Evolutionary conservation across 225 moss, liverwort and hornwort genomes (phyloP), one percentile per base, ranked within the genome.

Genomic region (Thuidium tamariscinum): DNA sequence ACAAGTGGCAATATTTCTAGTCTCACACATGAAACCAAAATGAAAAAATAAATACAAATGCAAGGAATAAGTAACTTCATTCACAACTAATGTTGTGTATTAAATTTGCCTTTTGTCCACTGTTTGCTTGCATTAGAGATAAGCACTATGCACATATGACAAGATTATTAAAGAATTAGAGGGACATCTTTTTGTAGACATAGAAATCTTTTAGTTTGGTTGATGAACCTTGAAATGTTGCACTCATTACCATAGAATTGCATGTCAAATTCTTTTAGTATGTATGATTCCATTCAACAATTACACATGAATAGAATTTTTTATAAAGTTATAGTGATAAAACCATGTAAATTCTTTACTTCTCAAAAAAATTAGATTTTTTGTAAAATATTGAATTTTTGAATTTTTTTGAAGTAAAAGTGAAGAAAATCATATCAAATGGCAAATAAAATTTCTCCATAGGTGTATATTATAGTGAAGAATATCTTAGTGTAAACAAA

Each of bases 101-200:
- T 9, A 2, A 70, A 27, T 27, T 70, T 16, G 2, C 3, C 42
- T 70, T 70, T 42, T 0, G 0, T 70, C 0, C 2, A 0, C 42
- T 26, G 1, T 42, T 0, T 27, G 0, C 9, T 70, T 42, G 14
- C 27, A 42, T 27, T 0, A 1, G 41, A 9, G 39, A 25, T 69
- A 69, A 26, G 5, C 5, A 41, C 14, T 8, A 14, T 41, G 41
- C 5, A 15, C 5, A 26, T 0, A 14, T 69, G 25, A 26, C 2
- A 39, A 39, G 8, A 3, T 41, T 25, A 9, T 70, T 42, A 27
- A 70, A 42, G 42, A 42, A 2, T 27, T 26, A 7, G 70, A 9
- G 9, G 44, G 13, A 27, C 3, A 16, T 26, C 0, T 9, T 16
- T 70, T 16, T 70, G 27, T 18, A 42, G 16, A 42, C 4, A 7